Evolutionary conservation across 768 basidiomycete genomes (phyloP).

Genomic region (Mycena olivaceomarginata): DNA sequence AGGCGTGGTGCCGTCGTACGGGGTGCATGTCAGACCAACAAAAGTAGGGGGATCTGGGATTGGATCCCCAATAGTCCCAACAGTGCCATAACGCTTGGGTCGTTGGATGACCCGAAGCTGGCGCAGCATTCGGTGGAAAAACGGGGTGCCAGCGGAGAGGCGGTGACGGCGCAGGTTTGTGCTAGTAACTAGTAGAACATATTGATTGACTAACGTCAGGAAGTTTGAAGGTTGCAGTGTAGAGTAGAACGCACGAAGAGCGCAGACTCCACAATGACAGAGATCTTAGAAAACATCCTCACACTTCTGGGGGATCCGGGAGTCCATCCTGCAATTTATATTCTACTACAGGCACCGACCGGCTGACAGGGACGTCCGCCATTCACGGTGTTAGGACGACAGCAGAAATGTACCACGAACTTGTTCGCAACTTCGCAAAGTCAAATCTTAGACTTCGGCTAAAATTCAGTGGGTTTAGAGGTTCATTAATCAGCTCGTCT

Average conservation of each 20-base stretch:
- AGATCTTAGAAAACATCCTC: slow-evolving; percentile 8
- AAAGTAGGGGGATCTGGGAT: slow-evolving; percentile 3
- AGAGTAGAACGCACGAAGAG: slow-evolving; percentile 3
- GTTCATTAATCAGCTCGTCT: no score
- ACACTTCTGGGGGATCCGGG: slow-evolving; percentile 3
- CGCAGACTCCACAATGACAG: neutral
- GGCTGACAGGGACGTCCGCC: neutral
- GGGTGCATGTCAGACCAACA: neutral
- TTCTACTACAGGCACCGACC: slow-evolving; percentile 1
- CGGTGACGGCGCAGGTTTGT: neutral
- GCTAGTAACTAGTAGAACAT: neutral
- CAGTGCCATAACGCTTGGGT: neutral
- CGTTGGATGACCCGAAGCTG: slow-evolving; percentile 2
- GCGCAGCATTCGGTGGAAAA: slow-evolving; percentile 1
- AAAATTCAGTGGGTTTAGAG: no score
- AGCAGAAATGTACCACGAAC: neutral
- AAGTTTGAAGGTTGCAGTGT: neutral
- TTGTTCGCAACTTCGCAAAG: neutral
- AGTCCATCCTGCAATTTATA: neutral
- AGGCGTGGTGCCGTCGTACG: slow-evolving; percentile 6
- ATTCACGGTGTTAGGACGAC: slow-evolving; percentile 7
- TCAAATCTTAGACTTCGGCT: no score
- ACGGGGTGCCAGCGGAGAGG: neutral
- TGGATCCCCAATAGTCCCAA: neutral
- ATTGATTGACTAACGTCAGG: neutral